Evolutionary conservation across 23 red algal species (phyloP).

Genomic region (Cyanidioschyzon merolae): DNA sequence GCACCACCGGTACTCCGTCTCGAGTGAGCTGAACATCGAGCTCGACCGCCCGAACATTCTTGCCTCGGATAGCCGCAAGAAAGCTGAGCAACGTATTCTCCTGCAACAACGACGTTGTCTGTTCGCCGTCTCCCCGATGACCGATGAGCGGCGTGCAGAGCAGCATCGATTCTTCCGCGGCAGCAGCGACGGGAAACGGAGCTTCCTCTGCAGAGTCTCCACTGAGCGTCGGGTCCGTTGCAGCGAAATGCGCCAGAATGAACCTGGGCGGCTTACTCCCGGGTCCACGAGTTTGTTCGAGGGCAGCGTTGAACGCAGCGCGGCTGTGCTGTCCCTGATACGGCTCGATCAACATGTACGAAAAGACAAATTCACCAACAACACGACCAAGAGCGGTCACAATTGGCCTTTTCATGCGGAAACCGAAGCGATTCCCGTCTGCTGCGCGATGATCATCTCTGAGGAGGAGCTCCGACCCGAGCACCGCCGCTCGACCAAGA

Average conservation of each 20-base stretch:
- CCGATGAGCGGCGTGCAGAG: conserved; percentile 37
- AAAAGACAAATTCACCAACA: conserved; percentile 1
- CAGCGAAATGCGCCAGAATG: too few species aligned
- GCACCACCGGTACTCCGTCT: conserved; percentile 56
- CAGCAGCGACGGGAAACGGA: too few species aligned
- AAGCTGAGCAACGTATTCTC: conserved; percentile 84
- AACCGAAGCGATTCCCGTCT: neutral
- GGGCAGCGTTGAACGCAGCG: neutral
- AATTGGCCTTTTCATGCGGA: neutral
- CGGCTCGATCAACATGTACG: conserved; percentile 9
- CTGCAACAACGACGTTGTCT: conserved; percentile 29
- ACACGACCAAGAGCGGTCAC: neutral
- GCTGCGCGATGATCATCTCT: neutral
- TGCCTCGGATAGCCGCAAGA: conserved; percentile 38
- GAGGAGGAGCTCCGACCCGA: neutral
- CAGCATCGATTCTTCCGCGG: neutral
- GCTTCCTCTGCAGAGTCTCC: too few species aligned
- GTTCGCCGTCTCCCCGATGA: conserved; percentile 70
- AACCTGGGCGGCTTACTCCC: too few species aligned
- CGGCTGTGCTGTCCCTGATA: neutral
- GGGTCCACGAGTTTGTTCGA: too few species aligned
- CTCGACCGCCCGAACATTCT: conserved; percentile 43
- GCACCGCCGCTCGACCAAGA: neutral
- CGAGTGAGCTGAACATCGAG: conserved; percentile 82
- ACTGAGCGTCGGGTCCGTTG: too few species aligned